Conservation (phyloP, 2,329 filamentous ascomycete genomes). For the Aspergillus latus region DNA sequence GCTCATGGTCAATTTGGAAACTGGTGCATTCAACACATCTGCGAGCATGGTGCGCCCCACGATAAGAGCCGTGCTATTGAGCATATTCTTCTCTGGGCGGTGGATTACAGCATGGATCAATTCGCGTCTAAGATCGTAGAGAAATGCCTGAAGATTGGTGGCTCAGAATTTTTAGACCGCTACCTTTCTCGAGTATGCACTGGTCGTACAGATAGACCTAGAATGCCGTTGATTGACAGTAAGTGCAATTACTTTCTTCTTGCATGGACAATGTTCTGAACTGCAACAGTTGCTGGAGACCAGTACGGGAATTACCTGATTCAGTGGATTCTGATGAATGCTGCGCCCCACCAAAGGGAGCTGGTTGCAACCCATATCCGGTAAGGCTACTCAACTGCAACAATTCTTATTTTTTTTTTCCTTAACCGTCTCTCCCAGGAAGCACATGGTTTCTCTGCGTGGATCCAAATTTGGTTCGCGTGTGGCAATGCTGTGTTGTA, state of each 20-base stretch:
- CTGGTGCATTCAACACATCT: conserved; percentile 99
- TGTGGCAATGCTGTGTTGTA: conserved; percentile 98
- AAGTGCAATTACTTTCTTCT: conserved; percentile 31
- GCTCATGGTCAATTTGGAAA: conserved; percentile 98
- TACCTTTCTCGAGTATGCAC: conserved; percentile 95
- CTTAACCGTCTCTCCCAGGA: conserved; percentile 46
- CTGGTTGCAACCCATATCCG: conserved; percentile 90
- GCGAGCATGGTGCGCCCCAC: conserved; percentile 86
- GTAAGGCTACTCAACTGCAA: conserved; percentile 28
- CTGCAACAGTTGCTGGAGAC: conserved; percentile 72
- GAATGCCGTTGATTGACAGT: conserved; percentile 95
- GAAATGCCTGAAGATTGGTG: conserved; percentile 97
- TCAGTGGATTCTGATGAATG: conserved; percentile 93
- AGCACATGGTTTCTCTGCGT: conserved; percentile 98
- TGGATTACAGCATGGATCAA: conserved; percentile 98
- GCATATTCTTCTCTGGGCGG: conserved; percentile 88
- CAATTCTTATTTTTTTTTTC: neutral
- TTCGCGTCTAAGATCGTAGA: conserved; percentile 99
- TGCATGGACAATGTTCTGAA: conserved; percentile 13
- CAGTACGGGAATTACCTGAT: conserved; percentile 99
- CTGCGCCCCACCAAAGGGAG: conserved; percentile 83
- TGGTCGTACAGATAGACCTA: conserved; percentile 82
- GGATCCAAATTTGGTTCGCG: conserved; percentile 98
- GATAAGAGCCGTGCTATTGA: conserved; percentile 94
- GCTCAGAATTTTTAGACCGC: conserved; percentile 81